Base-by-base conservation (phyloP, 257 asterid species). In the Pogostemon cablin region DNA sequence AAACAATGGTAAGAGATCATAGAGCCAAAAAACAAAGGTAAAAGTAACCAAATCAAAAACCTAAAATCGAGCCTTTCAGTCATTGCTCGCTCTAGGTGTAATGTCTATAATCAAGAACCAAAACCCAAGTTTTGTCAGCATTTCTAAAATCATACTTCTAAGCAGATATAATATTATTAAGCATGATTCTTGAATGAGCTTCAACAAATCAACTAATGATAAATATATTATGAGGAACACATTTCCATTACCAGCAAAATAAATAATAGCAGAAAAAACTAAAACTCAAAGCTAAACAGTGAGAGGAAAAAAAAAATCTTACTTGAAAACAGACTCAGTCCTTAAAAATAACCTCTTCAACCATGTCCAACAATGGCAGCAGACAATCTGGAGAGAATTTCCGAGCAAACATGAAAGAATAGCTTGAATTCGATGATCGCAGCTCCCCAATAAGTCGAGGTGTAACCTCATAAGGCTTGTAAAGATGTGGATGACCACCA, bases 351-450 rank as follows among this genome's bases (percentile, higher is more conserved):
- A 85, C 79, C 15, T 58, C 63, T 1, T 78, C 77, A 0, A 91
- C 92, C 41, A 90, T 75, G 5, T 80, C 72, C 73, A 84, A 10
- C 81, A 90, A 74, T 0, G 91, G 88, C 43, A 79, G 77, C 96
- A 90, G 80, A 77, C 93, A 86, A 75, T 90, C 91, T 2, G 90
- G 86, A 6, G 96, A 85, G 67, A 90, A 90, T 68, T 90, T 90
- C 65, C 95, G 54, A 0, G 95, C 96, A 35, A 90, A 90, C 86
- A 87, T 75, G 56, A 42, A 86, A 2, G 93, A 70, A 57, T 67
- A 74, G 2, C 75, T 84, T 1, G 90, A 77, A 65, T 87, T 87
- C 3, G 90, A 87, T 2, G 10, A 12, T 56, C 95, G 73, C 12
- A 87, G 80, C 68, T 60, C 47, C 37, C 68, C 42, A 62, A 90